These are phyloP conservation scores for Xylaria sp. DNA, from an alignment of 2,329 filamentous ascomycete species.

Conservation along the genomic window DNA sequence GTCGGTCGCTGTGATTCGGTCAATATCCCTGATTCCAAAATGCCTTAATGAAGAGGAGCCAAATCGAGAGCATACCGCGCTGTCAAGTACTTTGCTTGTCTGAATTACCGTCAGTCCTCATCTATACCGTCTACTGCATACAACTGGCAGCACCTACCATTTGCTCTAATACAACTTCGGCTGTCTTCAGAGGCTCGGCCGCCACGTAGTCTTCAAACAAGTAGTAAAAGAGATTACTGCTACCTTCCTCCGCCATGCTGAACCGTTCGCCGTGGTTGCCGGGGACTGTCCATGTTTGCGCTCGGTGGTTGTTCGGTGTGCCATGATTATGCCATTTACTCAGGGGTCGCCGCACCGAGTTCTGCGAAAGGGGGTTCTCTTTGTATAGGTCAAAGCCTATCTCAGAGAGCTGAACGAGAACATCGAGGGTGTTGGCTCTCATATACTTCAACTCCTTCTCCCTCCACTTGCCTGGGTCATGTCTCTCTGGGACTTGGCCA, in stretches of 20 bases:
- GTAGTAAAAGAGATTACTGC: constrained; percentile 60
- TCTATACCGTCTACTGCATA: constrained; percentile 1
- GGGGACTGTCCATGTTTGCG: constrained; percentile 21
- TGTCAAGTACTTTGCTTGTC: constrained; percentile 34
- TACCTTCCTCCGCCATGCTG: constrained; percentile 41
- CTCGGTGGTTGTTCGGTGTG: constrained; percentile 18
- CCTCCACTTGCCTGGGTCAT: constrained; percentile 23
- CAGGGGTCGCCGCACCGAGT: constrained; percentile 34
- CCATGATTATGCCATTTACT: constrained; percentile 37
- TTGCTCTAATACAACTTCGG: constrained; percentile 42
- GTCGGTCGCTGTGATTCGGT: constrained; percentile 26
- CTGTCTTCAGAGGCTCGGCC: constrained; percentile 48
- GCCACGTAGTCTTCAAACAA: constrained; percentile 62
- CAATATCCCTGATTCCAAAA: constrained; percentile 3
- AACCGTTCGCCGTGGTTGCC: constrained; percentile 13
- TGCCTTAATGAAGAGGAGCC: background rate
- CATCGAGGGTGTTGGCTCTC: constrained; percentile 36
- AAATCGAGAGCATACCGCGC: constrained; percentile 28
- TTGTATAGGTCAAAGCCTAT: constrained; percentile 36
- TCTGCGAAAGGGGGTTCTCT: constrained; percentile 39
- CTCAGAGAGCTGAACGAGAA: constrained; percentile 37
- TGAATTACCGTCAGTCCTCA: constrained; percentile 21
- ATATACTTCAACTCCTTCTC: constrained; percentile 33
- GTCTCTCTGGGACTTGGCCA: constrained; percentile 22
- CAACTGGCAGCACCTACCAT: constrained; percentile 36